Base-by-base conservation (phyloP, 78 protist species). In the Chrysochromulina parva region DNA sequence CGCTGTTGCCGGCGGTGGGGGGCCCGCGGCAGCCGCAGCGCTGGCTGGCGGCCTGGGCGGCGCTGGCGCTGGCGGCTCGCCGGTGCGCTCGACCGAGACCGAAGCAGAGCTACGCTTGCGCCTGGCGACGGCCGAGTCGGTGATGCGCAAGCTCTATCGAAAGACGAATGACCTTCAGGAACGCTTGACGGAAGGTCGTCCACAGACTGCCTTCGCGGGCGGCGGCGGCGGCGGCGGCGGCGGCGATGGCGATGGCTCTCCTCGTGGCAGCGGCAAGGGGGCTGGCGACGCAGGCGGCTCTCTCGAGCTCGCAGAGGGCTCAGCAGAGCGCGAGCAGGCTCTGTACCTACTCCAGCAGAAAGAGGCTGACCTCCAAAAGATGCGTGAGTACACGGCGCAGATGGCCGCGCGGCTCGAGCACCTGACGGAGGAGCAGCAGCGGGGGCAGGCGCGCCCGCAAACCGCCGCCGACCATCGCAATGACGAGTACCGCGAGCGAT, bases 291-390 rank as follows among this genome's bases (percentile, higher is more conserved):
- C 38, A 1, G 73, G 1, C 47, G 24, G 73, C 73, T 26, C 73
- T 7, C 38, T 7, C 73, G 73, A 5, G 17, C 6, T 13, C 62
- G 69, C 14, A 3, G 69, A 62, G 28, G 69, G 69, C 78, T 9
- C 78, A 1, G 81, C 55, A 11, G 81, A 52, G 47, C 28, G 22
- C 58, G 84, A 74, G 86, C 86, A 78, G 47, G 86, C 86, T 1
- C 60, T 78, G 62, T 78, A 6, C 86, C 17, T 78, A 62, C 86
- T 78, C 20, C 57, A 78, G 86, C 86, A 53, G 86, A 52, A 78
- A n/a, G 86, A 78, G 86, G 10, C 53, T 3, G 82, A 74, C 82
- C 55, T 74, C 55, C 82, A 74, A 22, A 3, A 38, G 55, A 74
- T 74, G 82, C 82, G 82, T 1, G 82, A 74, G 55, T 74, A 74